Evolutionary conservation across 2,329 filamentous ascomycete genomes (phyloP).

Genomic region (Chaetomium sp.): DNA sequence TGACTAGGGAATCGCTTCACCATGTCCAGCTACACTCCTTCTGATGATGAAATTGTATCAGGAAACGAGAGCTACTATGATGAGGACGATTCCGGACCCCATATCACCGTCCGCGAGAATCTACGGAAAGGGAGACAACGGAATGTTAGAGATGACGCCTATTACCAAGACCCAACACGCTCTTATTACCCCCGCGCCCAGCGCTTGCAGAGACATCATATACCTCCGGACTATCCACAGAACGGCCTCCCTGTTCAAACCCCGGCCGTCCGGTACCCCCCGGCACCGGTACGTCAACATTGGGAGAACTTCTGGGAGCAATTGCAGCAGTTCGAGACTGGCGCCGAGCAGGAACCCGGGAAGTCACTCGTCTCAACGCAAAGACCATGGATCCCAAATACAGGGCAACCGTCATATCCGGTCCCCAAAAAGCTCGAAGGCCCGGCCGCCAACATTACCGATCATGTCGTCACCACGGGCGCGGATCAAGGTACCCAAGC

Average conservation of each 20-base stretch:
- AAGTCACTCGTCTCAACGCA: constrained; percentile 4
- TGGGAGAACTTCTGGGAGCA: background rate
- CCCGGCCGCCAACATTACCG: background rate
- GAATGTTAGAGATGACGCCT: background rate
- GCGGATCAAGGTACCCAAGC: background rate
- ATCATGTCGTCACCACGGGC: background rate
- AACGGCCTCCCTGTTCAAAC: background rate
- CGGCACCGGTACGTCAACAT: background rate
- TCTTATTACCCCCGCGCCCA: background rate
- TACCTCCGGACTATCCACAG: background rate
- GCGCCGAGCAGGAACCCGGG: background rate
- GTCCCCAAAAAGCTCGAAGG: background rate
- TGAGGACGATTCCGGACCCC: background rate
- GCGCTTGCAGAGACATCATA: background rate
- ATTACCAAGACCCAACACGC: background rate
- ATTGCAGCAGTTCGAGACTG: background rate
- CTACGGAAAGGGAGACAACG: background rate
- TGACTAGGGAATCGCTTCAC: background rate
- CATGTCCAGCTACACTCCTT: background rate
- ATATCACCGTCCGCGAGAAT: background rate
- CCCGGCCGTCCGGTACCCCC: too few relatives aligned
- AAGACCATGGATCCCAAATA: background rate
- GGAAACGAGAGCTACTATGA: background rate
- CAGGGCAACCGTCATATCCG: background rate
- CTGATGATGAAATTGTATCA: background rate